Percentiles rank a stretch among this genome's conserved stretches.
Conservation (phyloP, 331 rosid species). For the Erythrophleum ivorense region DNA sequence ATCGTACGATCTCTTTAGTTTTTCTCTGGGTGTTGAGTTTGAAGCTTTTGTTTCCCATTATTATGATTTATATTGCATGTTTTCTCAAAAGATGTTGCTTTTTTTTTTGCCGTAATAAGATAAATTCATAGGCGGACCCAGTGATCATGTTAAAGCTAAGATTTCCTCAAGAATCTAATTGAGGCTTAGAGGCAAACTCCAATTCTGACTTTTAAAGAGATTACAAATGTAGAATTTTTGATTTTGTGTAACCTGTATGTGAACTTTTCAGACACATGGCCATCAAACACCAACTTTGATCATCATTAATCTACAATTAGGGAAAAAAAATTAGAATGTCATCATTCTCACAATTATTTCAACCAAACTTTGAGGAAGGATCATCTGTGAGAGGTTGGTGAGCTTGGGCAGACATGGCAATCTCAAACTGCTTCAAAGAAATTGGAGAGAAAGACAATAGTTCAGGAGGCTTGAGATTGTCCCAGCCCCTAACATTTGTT, state of each 20-base stretch:
- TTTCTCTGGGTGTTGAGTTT: neutral
- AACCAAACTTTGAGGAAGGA: slow-evolving; percentile 16
- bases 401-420: slow-evolving; percentile 57
- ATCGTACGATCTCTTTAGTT: neutral
- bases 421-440: slow-evolving; percentile 57
- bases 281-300: slow-evolving; percentile 7
- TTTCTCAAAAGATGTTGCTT: neutral
- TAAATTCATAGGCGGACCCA: neutral
- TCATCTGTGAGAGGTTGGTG: slow-evolving; percentile 10
- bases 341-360: neutral
- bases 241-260: neutral
- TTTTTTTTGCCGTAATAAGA: neutral
- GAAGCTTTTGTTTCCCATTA: neutral
- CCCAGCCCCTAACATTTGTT: slow-evolving; percentile 37
- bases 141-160: neutral
- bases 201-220: neutral
- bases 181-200: neutral
- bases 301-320: slow-evolving; percentile 7
- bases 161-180: neutral
- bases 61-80: too few species aligned
- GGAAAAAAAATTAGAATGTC: neutral
- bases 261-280: neutral
- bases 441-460: slow-evolving; percentile 50
- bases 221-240: neutral
- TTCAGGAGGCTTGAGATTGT: slow-evolving; percentile 47